A percentile compares a stretch with the other conserved stretches of the same genome.
Conservation (phyloP, 164 flowering plant species). For the Magnolia sinica region DNA sequence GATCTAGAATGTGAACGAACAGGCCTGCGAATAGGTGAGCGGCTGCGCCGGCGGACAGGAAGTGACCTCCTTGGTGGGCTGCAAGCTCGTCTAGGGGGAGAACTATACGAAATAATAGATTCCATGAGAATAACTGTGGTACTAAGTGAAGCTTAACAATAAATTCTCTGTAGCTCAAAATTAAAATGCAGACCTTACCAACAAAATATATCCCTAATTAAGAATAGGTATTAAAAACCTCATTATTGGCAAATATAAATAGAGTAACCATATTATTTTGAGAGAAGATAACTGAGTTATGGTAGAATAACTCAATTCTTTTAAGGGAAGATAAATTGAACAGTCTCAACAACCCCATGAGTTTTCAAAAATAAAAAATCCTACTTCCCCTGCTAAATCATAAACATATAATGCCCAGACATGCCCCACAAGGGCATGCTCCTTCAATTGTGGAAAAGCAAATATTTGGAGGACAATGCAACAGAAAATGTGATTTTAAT, state of each 20-base stretch:
- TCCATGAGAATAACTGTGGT: not conserved
- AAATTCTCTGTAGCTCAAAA: not conserved
- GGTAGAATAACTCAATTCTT: not conserved
- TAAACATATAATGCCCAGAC: not conserved
- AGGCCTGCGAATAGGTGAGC: conserved; percentile 87
- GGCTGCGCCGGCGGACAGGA: conserved; percentile 68
- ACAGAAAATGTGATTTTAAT: not conserved
- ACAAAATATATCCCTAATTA: too few relatives aligned
- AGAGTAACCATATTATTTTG: not conserved
- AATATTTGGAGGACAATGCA: not conserved
- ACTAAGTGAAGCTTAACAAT: not conserved
- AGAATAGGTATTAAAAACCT: not conserved
- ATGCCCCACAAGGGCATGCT: too few relatives aligned
- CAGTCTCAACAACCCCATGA: not conserved
- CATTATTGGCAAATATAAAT: not conserved
- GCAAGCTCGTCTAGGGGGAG: conserved; percentile 81
- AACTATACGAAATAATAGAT: conserved; percentile 33
- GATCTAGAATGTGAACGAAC: conserved; percentile 76
- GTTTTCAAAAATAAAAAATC: not conserved
- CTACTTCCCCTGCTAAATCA: not conserved
- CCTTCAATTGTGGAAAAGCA: not conserved
- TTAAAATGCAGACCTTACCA: not conserved
- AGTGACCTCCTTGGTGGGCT: conserved; percentile 95
- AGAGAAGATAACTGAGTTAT: not conserved
- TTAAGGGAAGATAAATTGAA: not conserved